phyloP scores from a whole-genome alignment of 2,329 filamentous ascomycete genomes.

The Spiromastix sp. region DNA sequence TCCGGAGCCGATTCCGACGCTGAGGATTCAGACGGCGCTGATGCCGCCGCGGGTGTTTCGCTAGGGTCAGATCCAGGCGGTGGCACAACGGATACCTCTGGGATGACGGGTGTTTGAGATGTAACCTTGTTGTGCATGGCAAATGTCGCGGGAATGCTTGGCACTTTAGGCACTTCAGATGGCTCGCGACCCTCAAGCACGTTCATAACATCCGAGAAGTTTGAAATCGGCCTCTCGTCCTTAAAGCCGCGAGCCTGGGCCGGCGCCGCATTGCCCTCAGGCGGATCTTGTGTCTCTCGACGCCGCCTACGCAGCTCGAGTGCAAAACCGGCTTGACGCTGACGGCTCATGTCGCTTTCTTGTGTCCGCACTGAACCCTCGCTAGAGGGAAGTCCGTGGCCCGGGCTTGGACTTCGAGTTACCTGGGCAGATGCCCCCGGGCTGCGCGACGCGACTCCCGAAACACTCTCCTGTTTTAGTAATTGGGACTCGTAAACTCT shows the following conservation, averaged over 20 bases:
- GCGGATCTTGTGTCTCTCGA: slow-evolving; percentile 8
- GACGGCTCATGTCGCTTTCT: slow-evolving; percentile 13
- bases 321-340: slow-evolving; percentile 24
- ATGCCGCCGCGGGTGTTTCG: not conserved
- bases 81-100: not conserved
- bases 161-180: not conserved
- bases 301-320: slow-evolving; percentile 22
- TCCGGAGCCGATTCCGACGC: slow-evolving; percentile 6
- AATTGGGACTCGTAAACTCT: slow-evolving; percentile 45
- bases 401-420: slow-evolving; percentile 3
- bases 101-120: not conserved
- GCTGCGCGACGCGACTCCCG: slow-evolving; percentile 6
- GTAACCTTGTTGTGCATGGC: too few species aligned
- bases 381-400: slow-evolving; percentile 7
- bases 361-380: slow-evolving; percentile 5
- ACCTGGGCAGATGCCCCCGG: slow-evolving; percentile 7
- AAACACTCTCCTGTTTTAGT: slow-evolving; percentile 3
- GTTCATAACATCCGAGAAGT: slow-evolving; percentile 26
- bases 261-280: slow-evolving; percentile 5
- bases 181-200: slow-evolving; percentile 19
- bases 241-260: slow-evolving; percentile 14
- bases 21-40: slow-evolving; percentile 2
- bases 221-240: slow-evolving; percentile 31
- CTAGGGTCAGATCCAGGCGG: not conserved
- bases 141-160: not conserved